Percentiles rank a stretch among this genome's conserved stretches.
phyloP scores from a whole-genome alignment of 2,329 filamentous ascomycete species.

The Coniella vitis region DNA sequence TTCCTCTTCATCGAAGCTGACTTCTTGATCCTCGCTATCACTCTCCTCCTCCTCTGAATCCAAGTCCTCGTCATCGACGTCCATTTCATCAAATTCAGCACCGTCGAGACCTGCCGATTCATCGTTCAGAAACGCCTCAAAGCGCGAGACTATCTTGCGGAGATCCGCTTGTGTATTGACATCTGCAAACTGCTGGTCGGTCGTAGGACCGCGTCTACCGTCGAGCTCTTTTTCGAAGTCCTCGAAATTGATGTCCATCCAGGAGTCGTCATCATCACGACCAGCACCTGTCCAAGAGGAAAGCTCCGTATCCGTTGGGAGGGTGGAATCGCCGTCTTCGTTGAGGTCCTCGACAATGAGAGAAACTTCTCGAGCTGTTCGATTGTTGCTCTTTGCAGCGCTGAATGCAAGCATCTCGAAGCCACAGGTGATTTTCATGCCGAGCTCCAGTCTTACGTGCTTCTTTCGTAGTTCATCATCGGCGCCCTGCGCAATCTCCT shows the following conservation, averaged over 20 bases:
- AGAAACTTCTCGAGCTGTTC: slow-evolving; percentile 66
- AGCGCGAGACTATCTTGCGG: slow-evolving; percentile 86
- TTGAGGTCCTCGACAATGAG: slow-evolving; percentile 70
- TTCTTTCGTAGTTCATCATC: slow-evolving; percentile 23
- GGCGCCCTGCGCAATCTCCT: slow-evolving; percentile 1
- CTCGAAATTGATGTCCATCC: slow-evolving; percentile 86
- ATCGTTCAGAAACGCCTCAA: slow-evolving; percentile 86
- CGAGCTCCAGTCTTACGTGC: slow-evolving; percentile 52
- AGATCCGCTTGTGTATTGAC: slow-evolving; percentile 65
- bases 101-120: slow-evolving; percentile 75
- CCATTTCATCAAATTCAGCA: slow-evolving; percentile 66
- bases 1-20: slow-evolving; percentile 76
- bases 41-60: slow-evolving; percentile 38
- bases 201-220: slow-evolving; percentile 32
- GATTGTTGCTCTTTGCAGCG: slow-evolving; percentile 60
- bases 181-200: slow-evolving; percentile 51
- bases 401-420: slow-evolving; percentile 80
- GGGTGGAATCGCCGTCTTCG: slow-evolving; percentile 55
- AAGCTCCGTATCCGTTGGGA: slow-evolving; percentile 74
- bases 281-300: slow-evolving; percentile 53
- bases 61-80: slow-evolving; percentile 49
- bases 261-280: slow-evolving; percentile 76
- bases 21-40: slow-evolving; percentile 65
- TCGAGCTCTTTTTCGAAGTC: slow-evolving; percentile 80
- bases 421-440: slow-evolving; percentile 85